Evolutionary conservation across 306 rosid genomes (phyloP), one percentile per base, ranked within the genome.

Genomic region (Vigna radiata): DNA sequence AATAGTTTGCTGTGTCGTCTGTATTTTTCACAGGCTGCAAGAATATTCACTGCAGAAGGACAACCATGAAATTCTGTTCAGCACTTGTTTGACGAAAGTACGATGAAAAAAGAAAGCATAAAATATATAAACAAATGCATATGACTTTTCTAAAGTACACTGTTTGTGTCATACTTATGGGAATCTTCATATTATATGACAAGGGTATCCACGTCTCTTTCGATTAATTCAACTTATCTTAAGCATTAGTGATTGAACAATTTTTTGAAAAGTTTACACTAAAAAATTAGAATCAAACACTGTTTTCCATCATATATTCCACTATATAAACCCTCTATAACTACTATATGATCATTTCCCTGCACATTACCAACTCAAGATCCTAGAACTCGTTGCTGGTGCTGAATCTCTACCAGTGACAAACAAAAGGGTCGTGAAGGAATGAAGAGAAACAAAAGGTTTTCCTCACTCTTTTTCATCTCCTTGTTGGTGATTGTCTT

Each of bases 271-370:
- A 48, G 74, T 52, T 15, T 50, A 3, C 37, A 25, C 50, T 25
- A 52, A 47, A 72, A 75, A 64, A 39, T 73, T 43, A 76, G 31
- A 58, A 62, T 33, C 60, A 43, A 71, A 52, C 29, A 81, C 3
- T 67, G 46, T 80, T 77, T 41, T 79, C 37, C 21, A 82, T 72
- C 79, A 83, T 53, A 56, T 25, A n/a, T 31, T 68, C 59, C 77
- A 69, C 72, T 78, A 80, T 78, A 80, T 68, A 81, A 87, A 80
- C 89, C 61, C 79, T 70, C 65, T 75, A 84, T 83, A 89, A 86
- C 84, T 83, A 78, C 83, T 82, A 63, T 17, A 63, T 43, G 60
- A 75, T 44, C 49, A 41, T 56, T 67, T 77, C 77, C 62, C 72
- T 10, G 73, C 80, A 79, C 71, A 56, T 36, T 31, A 53, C 59